Percentiles rank a stretch among this genome's conserved stretches.
These are phyloP conservation scores for Agastache rugosa DNA, from an alignment of 257 asterid species.

Conservation along the genomic window DNA sequence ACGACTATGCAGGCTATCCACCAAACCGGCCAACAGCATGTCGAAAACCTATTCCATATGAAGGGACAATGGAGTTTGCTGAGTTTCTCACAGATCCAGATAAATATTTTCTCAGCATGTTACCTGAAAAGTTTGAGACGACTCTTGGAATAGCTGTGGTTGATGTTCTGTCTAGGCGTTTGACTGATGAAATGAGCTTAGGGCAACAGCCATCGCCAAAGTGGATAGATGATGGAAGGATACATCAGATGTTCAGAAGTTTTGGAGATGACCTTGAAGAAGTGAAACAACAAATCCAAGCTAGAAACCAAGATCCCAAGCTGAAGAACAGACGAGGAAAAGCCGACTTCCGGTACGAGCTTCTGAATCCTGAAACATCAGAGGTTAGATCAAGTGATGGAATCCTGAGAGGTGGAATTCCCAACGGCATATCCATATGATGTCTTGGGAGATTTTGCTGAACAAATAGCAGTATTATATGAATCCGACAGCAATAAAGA, in stretches of 20 bases:
- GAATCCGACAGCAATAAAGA: conserved; percentile 7
- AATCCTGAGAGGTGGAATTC: conserved; percentile 43
- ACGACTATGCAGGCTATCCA: conserved; percentile 53
- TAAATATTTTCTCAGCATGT: conserved; percentile 46
- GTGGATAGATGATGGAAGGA: conserved; percentile 48
- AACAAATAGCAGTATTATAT: conserved; percentile 15
- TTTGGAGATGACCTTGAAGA: conserved; percentile 49
- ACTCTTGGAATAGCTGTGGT: conserved; percentile 48
- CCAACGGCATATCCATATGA: conserved; percentile 49
- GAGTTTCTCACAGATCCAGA: conserved; percentile 53
- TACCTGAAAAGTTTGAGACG: conserved; percentile 51
- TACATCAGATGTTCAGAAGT: conserved; percentile 41
- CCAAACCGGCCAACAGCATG: conserved; percentile 50
- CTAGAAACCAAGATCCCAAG: conserved; percentile 50
- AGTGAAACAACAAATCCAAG: conserved; percentile 45
- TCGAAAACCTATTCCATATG: conserved; percentile 46
- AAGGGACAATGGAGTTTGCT: conserved; percentile 62
- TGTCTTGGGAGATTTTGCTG: conserved; percentile 7
- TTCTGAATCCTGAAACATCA: conserved; percentile 43
- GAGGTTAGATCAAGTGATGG: conserved; percentile 37
- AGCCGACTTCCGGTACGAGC: conserved; percentile 41
- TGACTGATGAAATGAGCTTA: conserved; percentile 39
- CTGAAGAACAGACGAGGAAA: conserved; percentile 53
- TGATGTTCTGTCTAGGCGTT: conserved; percentile 46
- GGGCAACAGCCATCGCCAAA: conserved; percentile 43